Evolutionary conservation across 345 rosid species (phyloP), one percentile per base, ranked within the genome.

Genomic region (Hevea brasiliensis): DNA sequence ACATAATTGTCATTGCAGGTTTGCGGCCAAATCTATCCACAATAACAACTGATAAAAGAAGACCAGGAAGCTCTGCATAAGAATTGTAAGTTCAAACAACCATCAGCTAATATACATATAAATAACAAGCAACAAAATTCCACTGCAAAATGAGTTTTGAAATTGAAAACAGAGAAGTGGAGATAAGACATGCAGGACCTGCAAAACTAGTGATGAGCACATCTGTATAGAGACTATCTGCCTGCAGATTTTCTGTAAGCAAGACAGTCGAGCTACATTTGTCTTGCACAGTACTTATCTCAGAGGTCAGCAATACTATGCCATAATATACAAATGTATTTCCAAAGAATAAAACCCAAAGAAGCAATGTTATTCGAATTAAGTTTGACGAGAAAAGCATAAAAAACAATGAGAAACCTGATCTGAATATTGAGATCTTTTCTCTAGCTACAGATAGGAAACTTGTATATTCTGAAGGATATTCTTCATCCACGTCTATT

Each of bases 1-100:
- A 76, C 71, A 76, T 63, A 2, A 76, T 12, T 21, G 57, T 59
- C 75, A 70, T 76, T 0, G 79, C 70, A 45, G 56, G 20, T 23
- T 70, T 76, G 51, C 79, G 79, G 44, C 79, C 79, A 29, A 70
- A 41, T 57, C 45, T 70, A 64, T 76, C 79, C 71, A 70, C 79
- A 17, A 62, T 70, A 1, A 76, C 4, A 14, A 66, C 79, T 7
- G 75, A 76, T 7, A 76, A 29, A 70, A 76, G 50, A 62, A 76
- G 70, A 32, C 79, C 79, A 10, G 79, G 79, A 76, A 64, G 57
- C 70, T 76, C 79, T 76, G 70, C 48, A 57, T 3, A 20, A 41
- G 13, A 4, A 40, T 55, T 12, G 24, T 18, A 41, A 20, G 48
- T 37, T 8, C 41, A 65, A 47, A n/a, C 0, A 61, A 17, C 66